A percentile compares a stretch with the other conserved stretches of the same genome.
Conservation (phyloP, 768 basidiomycete genomes). For the Leccinum longicurvipes region DNA sequence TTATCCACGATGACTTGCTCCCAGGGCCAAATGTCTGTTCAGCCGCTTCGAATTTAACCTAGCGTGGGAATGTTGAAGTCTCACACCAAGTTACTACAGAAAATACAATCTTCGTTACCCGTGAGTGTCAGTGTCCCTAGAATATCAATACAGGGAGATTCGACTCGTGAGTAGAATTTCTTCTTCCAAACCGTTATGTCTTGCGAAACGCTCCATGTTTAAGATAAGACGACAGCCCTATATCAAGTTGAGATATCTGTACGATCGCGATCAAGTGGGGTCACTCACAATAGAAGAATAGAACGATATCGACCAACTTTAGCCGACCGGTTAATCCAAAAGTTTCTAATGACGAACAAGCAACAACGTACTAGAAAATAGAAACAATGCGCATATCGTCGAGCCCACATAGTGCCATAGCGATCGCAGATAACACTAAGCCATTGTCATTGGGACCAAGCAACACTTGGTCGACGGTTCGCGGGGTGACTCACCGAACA, state of each 20-base stretch:
- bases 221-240: slow-evolving; percentile 26
- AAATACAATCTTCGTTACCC: neutral
- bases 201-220: slow-evolving; percentile 21
- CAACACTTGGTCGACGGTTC: neutral
- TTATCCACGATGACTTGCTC: slow-evolving; percentile 68
- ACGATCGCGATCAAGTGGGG: neutral
- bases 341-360: neutral
- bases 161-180: slow-evolving; percentile 10
- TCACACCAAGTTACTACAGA: neutral
- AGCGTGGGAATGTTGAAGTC: neutral
- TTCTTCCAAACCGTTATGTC: neutral
- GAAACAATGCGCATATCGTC: neutral
- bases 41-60: slow-evolving; percentile 52
- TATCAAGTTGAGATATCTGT: neutral
- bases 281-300: slow-evolving; percentile 17
- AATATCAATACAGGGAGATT: neutral
- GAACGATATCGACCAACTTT: slow-evolving; percentile 18
- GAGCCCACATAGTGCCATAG: neutral
- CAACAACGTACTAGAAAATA: slow-evolving; percentile 3
- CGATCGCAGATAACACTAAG: slow-evolving; percentile 4
- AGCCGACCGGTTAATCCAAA: neutral
- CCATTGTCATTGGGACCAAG: neutral
- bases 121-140: neutral
- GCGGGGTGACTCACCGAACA: slow-evolving; percentile 33
- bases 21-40: slow-evolving; percentile 87